Base-by-base conservation (phyloP, 805 yeast species). In the Saccharomyces paradoxus region DNA sequence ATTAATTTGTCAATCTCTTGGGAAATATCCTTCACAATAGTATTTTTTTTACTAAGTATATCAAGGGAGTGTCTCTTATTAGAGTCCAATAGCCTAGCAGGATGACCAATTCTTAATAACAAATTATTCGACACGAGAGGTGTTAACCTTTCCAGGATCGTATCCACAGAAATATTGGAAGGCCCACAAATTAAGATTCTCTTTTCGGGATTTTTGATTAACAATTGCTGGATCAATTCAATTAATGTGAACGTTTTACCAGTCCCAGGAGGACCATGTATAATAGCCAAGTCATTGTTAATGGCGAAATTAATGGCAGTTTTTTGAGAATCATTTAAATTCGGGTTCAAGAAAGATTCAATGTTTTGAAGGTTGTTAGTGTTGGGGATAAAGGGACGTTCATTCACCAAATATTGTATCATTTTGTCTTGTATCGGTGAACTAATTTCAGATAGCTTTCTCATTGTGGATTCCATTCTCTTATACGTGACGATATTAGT, bases 161-260 rank as follows among this genome's bases (percentile, higher is more conserved):
- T 92, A 67, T 92, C 98, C 1, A 91, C 96, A 0, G 97, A 82
- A 14, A 90, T 84, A 66, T 92, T 92, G 0, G 97, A 90, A 0
- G 98, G 96, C 0, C 97, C 97, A 72, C 97, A 91, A 0, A 92
- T 91, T 29, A 92, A 72, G 0, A 92, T 83, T 48, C 90, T 68
- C 57, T 80, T 75, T 17, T 37, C 44, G 13, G 44, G 44, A 7
- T 80, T 80, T 30, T 69, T 71, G 8, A 72, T 73, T 1, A 82
- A 76, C 51, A 89, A 72, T 64, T 91, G 97, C 51, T 86, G 80
- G 41, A 90, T 83, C 7, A 88, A 72, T 63, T 92, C 97, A 9
- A 91, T 82, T 5, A 92, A 62, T 0, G 97, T 91, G 58, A 84
- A 85, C 0, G 98, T 92, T 56, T 82, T 81, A 3, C 92, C 92